Conservation (phyloP, 139 green algal genomes). For the Micractinium sp. region DNA sequence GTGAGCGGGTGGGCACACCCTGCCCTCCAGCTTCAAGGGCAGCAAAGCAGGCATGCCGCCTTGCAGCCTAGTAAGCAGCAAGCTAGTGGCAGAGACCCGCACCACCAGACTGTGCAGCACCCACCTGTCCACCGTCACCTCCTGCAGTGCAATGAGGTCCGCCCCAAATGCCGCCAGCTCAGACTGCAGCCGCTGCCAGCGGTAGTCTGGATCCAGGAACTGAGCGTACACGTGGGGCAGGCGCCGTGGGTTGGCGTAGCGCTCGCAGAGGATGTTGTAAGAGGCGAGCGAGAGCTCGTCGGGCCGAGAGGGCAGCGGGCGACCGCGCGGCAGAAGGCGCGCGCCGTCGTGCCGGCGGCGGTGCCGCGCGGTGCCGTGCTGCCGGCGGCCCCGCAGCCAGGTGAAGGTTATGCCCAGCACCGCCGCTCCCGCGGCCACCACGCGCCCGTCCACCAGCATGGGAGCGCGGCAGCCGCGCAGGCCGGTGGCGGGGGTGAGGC, state of each 20-base stretch:
- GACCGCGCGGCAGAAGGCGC: conserved; percentile 8
- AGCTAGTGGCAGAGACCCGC: neutral
- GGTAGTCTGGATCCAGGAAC: conserved; percentile 41
- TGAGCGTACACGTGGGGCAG: conserved; percentile 49
- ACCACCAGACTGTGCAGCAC: neutral
- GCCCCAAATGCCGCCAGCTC: conserved; percentile 51
- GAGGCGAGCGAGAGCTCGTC: conserved; percentile 36
- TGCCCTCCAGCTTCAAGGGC: neutral
- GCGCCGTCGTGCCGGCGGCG: neutral
- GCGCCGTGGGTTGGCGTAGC: conserved; percentile 43
- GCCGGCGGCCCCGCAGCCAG: conserved; percentile 5
- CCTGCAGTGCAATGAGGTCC: conserved; percentile 66
- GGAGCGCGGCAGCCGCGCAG: neutral
- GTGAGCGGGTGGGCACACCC: neutral
- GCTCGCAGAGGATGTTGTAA: conserved; percentile 63
- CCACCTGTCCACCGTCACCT: conserved; percentile 51
- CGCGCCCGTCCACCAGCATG: neutral
- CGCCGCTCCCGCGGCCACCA: neutral
- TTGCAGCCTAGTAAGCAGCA: neutral
- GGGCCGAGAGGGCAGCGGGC: neutral
- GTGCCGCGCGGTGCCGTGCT: neutral
- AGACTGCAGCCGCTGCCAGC: conserved; percentile 44
- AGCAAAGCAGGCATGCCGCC: neutral
- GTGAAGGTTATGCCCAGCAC: conserved; percentile 5
- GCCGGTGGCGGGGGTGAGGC: too few relatives aligned